Evolutionary conservation across 2,329 filamentous ascomycete species (phyloP).

Genomic region (Colletotrichum destructivum): DNA sequence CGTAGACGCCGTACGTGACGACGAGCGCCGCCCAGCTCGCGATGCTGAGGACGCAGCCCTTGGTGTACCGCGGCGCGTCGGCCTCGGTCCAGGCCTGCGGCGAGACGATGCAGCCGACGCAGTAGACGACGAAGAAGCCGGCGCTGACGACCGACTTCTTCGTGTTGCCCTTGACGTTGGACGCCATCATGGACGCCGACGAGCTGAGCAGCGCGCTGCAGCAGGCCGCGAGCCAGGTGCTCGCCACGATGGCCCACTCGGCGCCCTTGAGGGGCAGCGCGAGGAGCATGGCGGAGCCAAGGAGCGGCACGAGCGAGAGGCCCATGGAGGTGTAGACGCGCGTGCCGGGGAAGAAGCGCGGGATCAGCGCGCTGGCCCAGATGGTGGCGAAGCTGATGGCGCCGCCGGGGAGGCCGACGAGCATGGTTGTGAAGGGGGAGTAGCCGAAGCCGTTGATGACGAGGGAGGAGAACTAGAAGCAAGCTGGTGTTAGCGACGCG

Average conservation of each 20-base stretch:
- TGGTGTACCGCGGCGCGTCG: constrained; percentile 45
- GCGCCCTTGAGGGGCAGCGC: constrained; percentile 38
- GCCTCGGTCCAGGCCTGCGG: constrained; percentile 45
- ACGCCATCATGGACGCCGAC: constrained; percentile 45
- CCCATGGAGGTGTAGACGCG: constrained; percentile 47
- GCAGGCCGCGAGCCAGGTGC: constrained; percentile 47
- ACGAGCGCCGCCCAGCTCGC: constrained; percentile 42
- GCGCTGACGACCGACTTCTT: constrained; percentile 48
- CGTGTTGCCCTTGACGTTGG: constrained; percentile 51
- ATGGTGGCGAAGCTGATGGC: not conserved
- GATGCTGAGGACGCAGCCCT: constrained; percentile 45
- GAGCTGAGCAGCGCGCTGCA: constrained; percentile 42
- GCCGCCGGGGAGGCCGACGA: constrained; percentile 37
- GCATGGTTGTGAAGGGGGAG: constrained; percentile 38
- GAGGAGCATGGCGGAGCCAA: constrained; percentile 40
- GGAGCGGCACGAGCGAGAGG: constrained; percentile 27
- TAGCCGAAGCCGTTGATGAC: constrained; percentile 44
- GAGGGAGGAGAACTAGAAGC: constrained; percentile 30
- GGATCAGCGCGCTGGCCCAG: constrained; percentile 44
- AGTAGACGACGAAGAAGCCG: constrained; percentile 48
- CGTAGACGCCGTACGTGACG: constrained; percentile 20
- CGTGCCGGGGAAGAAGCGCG: constrained; percentile 42
- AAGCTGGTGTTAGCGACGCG: not conserved
- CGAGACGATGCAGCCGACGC: constrained; percentile 46
- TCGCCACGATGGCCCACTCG: constrained; percentile 46